Base-by-base conservation (phyloP, 805 yeast genomes). In the Pichia scutulata region DNA sequence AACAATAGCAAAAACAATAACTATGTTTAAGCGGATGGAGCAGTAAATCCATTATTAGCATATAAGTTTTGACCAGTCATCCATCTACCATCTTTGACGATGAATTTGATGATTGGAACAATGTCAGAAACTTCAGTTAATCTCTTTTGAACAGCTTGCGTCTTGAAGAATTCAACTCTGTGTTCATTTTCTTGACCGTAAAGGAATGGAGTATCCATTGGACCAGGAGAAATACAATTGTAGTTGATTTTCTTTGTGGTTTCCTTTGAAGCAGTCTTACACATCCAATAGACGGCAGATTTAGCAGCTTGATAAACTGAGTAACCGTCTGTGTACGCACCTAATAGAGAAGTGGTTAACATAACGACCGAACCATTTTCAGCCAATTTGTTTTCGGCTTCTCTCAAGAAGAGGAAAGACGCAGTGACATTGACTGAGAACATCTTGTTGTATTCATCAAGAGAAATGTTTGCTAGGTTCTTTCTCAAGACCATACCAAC, bases 401-500 rank as follows among this genome's bases (percentile, higher is more conserved):
- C 77, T 62, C 79, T 71, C 54, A 82, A 63, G 64, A 82, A 81
- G 61, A 80, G 75, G 61, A 80, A 82, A 1, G 87, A 84, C 36
- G 77, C 69, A 59, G 76, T 81, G 58, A 81, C 70, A 70, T 82
- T 82, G 62, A 74, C 63, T 36, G 63, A 60, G 56, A 74, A 74
- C 82, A 82, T 73, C 23, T 56, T 52, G 54, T 79, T 84, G 58
- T 68, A 82, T 59, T 82, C 87, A 26, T 66, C 70, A 48, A 76
- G 73, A n/a, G 76, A 52, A 51, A 74, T 68, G n/a, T 79, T 80
- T 33, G 65, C 66, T 46, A 81, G 57, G 37, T 80, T 77, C 61
- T 82, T 82, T 70, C 82, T 81, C 63, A 82, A 68, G 22, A 82
- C 87, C 72, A 67, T 77, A 48, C 88, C 88, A 39, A 81, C 82